These are phyloP conservation scores for Gigaspora rosea DNA, from an alignment of 192 early-diverging fungal genomes.

Conservation along the genomic window DNA sequence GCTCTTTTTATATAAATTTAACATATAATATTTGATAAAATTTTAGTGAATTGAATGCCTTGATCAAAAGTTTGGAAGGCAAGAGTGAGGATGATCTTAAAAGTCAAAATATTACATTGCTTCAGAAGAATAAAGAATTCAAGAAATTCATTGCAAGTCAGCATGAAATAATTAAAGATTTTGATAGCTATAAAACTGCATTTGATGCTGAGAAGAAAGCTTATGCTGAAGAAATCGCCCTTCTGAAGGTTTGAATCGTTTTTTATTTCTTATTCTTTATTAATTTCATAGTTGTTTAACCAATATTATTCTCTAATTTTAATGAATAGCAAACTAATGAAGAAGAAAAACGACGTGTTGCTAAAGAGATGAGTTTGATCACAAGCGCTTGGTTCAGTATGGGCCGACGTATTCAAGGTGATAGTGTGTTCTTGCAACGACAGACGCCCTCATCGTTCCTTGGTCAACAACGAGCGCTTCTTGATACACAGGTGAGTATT, in stretches of 20 bases:
- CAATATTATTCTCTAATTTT: conserved; percentile 40
- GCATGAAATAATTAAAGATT: conserved; percentile 42
- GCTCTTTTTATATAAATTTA: conserved; percentile 14
- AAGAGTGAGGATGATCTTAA: conserved; percentile 46
- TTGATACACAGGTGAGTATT: conserved; percentile 4
- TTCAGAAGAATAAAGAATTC: conserved; percentile 30
- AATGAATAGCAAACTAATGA: conserved; percentile 65
- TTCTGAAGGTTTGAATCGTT: not conserved
- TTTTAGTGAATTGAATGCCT: conserved; percentile 33
- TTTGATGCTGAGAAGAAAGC: conserved; percentile 9
- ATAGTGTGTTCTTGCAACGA: conserved; percentile 50
- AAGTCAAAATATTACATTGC: conserved; percentile 32
- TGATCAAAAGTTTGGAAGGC: conserved; percentile 40
- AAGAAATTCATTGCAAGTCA: conserved; percentile 45
- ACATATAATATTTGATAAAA: conserved; percentile 31
- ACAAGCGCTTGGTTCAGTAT: conserved; percentile 80
- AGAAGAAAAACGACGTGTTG: conserved; percentile 70
- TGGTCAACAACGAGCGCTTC: conserved; percentile 44
- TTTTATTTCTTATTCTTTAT: not conserved
- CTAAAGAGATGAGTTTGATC: conserved; percentile 80
- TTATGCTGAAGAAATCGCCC: not conserved
- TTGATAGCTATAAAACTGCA: conserved; percentile 35
- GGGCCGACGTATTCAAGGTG: conserved; percentile 47
- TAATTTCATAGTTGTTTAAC: not conserved
- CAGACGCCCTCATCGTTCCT: conserved; percentile 40